phyloP scores from a whole-genome alignment of 495 filamentous ascomycete species.

The Trypethelium eluteriae region DNA sequence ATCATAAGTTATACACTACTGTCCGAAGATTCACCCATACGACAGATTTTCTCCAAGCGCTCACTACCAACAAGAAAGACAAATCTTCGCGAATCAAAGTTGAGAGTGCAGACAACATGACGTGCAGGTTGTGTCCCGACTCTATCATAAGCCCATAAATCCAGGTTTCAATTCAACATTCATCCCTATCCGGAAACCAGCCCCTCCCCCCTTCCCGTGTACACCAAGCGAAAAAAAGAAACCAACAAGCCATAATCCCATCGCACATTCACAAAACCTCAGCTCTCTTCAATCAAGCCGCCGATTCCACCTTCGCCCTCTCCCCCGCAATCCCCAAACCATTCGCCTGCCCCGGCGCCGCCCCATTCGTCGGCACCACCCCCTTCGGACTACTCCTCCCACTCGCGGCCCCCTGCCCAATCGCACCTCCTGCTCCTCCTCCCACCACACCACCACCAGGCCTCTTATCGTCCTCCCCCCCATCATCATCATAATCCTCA shows the following conservation, averaged over 20 bases:
- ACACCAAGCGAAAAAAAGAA: neutral
- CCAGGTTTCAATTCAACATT: too few relatives aligned
- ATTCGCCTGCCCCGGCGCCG: neutral
- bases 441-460: slow-evolving; percentile 5
- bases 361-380: slow-evolving; percentile 6
- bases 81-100: neutral
- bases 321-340: slow-evolving; percentile 5
- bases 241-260: neutral
- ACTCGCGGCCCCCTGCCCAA: neutral
- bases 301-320: slow-evolving; percentile 8
- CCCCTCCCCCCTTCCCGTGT: too few relatives aligned
- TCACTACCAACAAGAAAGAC: neutral
- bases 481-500: slow-evolving; percentile 89
- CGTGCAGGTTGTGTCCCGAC: neutral
- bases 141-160: neutral
- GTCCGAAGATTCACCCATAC: neutral
- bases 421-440: slow-evolving; percentile 31
- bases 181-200: too few relatives aligned
- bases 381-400: neutral
- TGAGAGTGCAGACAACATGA: neutral
- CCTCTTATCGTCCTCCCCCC: slow-evolving; percentile 72
- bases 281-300: neutral
- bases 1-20: slow-evolving; percentile 9
- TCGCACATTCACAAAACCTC: neutral
- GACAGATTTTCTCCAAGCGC: neutral